Conservation (phyloP, 768 basidiomycete genomes). For the Lyophyllum decastes region DNA sequence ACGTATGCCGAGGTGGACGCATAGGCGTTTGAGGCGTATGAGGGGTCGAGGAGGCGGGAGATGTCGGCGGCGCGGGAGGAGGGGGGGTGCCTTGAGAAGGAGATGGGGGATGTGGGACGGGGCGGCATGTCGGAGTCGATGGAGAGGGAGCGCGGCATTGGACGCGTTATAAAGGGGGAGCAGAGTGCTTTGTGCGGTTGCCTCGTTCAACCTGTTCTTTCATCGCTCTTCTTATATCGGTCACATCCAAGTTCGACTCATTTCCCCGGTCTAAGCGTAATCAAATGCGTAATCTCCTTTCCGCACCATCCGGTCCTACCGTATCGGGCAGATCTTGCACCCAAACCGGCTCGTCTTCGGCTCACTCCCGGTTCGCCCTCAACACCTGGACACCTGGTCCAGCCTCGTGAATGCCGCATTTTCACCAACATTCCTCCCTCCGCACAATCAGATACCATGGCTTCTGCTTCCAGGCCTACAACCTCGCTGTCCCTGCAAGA, state of each 20-base stretch:
- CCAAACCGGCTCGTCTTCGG: conserved; percentile 11
- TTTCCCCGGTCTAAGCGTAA: conserved; percentile 12
- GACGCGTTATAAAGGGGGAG: conserved; percentile 4
- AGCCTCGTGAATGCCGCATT: conserved; percentile 17
- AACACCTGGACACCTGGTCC: not conserved
- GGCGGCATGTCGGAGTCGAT: conserved; percentile 9
- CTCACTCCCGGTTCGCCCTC: conserved; percentile 5
- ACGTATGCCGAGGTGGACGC: conserved; percentile 45
- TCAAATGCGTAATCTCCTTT: conserved; percentile 9
- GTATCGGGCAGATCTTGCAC: conserved; percentile 5
- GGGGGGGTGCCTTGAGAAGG: conserved; percentile 8
- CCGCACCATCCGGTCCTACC: conserved; percentile 14
- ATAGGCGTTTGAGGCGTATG: conserved; percentile 44
- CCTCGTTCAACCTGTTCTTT: not conserved
- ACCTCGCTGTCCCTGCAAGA: not conserved
- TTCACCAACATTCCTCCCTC: conserved; percentile 2
- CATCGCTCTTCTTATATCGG: conserved; percentile 9
- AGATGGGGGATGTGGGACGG: conserved; percentile 13
- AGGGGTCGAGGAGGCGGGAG: conserved; percentile 64
- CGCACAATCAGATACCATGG: not conserved
- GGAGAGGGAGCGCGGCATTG: conserved; percentile 1
- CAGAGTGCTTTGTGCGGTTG: not conserved
- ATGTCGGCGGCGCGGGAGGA: conserved; percentile 47
- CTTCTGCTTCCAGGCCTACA: not conserved
- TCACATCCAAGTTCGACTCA: not conserved